Base-by-base conservation (phyloP, 108 stramenopile species). In the Mayamaea pseudoterrestris region DNA sequence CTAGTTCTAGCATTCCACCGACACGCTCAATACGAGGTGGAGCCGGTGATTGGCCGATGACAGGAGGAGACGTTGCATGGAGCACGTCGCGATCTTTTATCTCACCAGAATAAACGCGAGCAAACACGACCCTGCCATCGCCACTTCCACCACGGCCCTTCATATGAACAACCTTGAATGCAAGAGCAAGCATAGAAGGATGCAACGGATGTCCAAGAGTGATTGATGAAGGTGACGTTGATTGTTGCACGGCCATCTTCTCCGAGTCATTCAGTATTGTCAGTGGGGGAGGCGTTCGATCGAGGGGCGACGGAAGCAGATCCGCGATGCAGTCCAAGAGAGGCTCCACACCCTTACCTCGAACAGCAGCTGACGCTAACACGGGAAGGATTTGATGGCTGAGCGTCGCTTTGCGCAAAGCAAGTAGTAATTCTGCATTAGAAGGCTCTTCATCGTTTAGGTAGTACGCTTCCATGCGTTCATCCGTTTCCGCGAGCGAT, bases 241-340 rank as follows among this genome's bases (percentile, higher is more conserved):
- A n/a, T 22, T 9, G 22, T 35, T 35, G 29, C 22, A 6, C 21
- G 1, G 16, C 22, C n/a, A 39, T 50, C 31, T 72, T 55, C 31
- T 61, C 65, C n/a, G n/a, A n/a, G n/a, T n/a, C n/a, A n/a, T n/a
- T n/a, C 17, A 71, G 34, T 34, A 37, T 30, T 16, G 49, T 64
- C 53, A 87, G 40, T 24, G 73, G 56, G 7, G 83, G 80, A 12
- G 85, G 65, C 26, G 55, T 26, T 5, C 85, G 65, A 67, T 99
- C 94, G 18, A 94, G 61, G 0, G 98, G 98, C 30, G 78, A 80
- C 3, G 98, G 98, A 11, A 98, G 62, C 31, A 83, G 86, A 53
- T 93, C 94, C 13, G 83, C 81, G 53, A 97, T 74, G 20, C 72
- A 68, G 66, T 99, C 97, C 44, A 99, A 67, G 7, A 98, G 47